phyloP scores from a whole-genome alignment of 225 moss, liverwort and hornwort genomes.

The Physcomitrellopsis africana region DNA sequence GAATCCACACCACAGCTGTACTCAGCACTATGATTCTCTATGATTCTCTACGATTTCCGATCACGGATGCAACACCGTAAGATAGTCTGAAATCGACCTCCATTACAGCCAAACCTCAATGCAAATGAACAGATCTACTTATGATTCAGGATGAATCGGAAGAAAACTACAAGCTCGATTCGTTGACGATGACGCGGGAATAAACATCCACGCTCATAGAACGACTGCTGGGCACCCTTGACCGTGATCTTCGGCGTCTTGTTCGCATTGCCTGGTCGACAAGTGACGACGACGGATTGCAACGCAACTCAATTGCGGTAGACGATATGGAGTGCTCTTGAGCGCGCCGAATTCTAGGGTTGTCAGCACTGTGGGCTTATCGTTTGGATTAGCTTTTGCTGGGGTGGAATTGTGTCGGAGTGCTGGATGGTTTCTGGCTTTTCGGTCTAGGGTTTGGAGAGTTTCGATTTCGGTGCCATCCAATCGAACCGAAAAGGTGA shows the following conservation, averaged over 20 bases:
- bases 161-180: not conserved
- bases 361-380: conserved; percentile 14
- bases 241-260: not conserved
- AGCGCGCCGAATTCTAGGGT: not conserved
- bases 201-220: conserved; percentile 18
- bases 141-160: not conserved
- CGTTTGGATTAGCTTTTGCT: not conserved
- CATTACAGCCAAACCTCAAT: too few species aligned
- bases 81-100: too few species aligned
- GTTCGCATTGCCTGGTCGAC: not conserved
- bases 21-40: conserved; percentile 47
- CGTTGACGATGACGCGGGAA: not conserved
- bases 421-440: conserved; percentile 1
- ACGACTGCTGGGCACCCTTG: not conserved
- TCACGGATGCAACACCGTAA: too few species aligned
- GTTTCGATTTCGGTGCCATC: conserved; percentile 22
- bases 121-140: too few species aligned
- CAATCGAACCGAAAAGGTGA: conserved; percentile 45
- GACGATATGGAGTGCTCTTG: too few species aligned
- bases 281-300: not conserved
- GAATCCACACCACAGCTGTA: conserved; percentile 77
- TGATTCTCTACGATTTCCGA: not conserved
- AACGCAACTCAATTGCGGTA: not conserved
- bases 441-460: conserved; percentile 36
- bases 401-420: conserved; percentile 17